Percentiles rank a stretch among this genome's conserved stretches.
Conservation (phyloP, 148 eudicot genomes). For the Hydrangea macrophylla region DNA sequence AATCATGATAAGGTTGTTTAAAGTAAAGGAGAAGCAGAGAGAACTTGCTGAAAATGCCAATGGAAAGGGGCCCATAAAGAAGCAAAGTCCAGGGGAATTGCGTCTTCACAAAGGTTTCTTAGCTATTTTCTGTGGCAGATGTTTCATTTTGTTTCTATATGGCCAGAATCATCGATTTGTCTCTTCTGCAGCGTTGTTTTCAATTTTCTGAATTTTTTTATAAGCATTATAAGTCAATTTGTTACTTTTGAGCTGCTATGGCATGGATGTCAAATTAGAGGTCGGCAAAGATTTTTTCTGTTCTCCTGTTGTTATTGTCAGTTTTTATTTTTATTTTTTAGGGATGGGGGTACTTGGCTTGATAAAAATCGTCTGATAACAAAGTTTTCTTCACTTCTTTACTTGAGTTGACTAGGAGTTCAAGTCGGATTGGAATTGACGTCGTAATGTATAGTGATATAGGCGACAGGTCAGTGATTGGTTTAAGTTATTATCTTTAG, state of each 20-base stretch:
- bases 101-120: slow-evolving; percentile 22
- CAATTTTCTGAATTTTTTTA: not conserved
- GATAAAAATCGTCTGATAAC: not conserved
- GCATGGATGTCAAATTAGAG: not conserved
- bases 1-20: slow-evolving; percentile 22
- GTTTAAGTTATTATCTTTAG: too few relatives aligned
- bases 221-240: not conserved
- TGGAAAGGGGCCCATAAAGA: slow-evolving; percentile 9
- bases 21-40: slow-evolving; percentile 25
- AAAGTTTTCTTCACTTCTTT: not conserved
- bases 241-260: not conserved
- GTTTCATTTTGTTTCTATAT: not conserved
- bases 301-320: not conserved
- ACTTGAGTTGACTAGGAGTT: not conserved
- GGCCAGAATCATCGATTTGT: not conserved
- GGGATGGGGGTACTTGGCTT: not conserved
- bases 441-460: too few relatives aligned
- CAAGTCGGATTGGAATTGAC: not conserved
- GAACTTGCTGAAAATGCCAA: slow-evolving; percentile 17
- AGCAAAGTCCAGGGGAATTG: slow-evolving; percentile 21
- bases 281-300: not conserved
- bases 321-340: too few relatives aligned
- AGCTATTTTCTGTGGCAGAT: not conserved
- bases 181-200: not conserved
- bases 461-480: too few relatives aligned